Conservation (phyloP, 768 basidiomycete species). For the Xerocomellus chrysenteron region DNA sequence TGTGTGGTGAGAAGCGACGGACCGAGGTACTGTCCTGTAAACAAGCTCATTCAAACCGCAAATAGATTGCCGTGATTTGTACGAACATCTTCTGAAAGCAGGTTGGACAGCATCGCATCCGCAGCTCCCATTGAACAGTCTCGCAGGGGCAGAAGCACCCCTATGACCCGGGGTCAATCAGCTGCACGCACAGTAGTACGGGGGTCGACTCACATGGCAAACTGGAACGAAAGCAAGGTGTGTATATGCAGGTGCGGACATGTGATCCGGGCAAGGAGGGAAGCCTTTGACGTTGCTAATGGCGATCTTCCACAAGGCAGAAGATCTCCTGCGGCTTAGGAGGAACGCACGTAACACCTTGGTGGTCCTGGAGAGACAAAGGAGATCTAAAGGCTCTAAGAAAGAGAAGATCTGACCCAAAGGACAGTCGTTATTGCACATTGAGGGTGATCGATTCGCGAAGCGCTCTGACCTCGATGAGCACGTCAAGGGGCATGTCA, state of each 20-base stretch:
- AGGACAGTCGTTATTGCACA: neutral
- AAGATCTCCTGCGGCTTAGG: conserved; percentile 16
- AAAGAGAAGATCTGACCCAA: conserved; percentile 21
- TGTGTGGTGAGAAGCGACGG: too few relatives aligned
- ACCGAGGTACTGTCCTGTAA: conserved; percentile 1
- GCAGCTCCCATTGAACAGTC: conserved; percentile 12
- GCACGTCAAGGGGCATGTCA: conserved; percentile 13
- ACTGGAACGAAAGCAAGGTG: conserved; percentile 27
- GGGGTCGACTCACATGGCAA: conserved; percentile 29
- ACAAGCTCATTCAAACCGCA: neutral
- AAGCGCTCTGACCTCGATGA: conserved; percentile 11
- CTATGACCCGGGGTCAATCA: neutral
- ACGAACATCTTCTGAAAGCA: conserved; percentile 13
- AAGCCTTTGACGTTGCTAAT: conserved; percentile 21
- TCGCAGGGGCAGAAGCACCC: conserved; percentile 13
- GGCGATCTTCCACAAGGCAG: conserved; percentile 27
- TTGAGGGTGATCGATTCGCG: neutral
- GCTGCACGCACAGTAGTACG: neutral
- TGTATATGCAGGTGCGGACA: conserved; percentile 31
- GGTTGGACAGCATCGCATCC: conserved; percentile 8
- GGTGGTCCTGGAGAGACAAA: conserved; percentile 31
- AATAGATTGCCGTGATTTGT: neutral
- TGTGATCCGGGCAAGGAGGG: conserved; percentile 27
- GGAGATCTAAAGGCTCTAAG: conserved; percentile 33
- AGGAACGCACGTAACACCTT: conserved; percentile 31